A percentile compares a stretch with the other conserved stretches of the same genome.
These are phyloP conservation scores for Pyrus communis DNA, from an alignment of 306 rosid species.

Conservation along the genomic window DNA sequence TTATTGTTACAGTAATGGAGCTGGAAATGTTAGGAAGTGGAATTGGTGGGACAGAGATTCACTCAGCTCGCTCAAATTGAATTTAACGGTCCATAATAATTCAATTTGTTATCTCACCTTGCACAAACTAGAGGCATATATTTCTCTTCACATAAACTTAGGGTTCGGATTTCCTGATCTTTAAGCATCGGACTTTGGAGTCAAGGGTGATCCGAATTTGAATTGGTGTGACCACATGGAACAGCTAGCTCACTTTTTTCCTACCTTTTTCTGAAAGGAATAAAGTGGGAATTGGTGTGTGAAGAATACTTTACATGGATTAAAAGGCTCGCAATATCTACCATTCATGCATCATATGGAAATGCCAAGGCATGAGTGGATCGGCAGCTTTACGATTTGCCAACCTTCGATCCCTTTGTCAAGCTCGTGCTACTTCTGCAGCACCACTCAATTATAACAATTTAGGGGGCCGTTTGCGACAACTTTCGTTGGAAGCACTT, in stretches of 20 bases:
- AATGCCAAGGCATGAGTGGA: slow-evolving; percentile 17
- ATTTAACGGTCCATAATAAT: too few species aligned
- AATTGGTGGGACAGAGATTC: not conserved
- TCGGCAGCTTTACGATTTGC: slow-evolving; percentile 56
- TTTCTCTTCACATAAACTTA: too few species aligned
- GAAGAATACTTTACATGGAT: slow-evolving; percentile 29
- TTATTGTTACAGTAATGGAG: slow-evolving; percentile 2
- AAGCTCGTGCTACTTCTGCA: not conserved
- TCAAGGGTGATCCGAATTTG: not conserved
- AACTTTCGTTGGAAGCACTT: not conserved
- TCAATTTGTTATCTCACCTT: too few species aligned
- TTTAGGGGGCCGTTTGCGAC: not conserved
- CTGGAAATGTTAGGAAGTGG: slow-evolving; percentile 8
- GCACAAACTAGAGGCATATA: too few species aligned
- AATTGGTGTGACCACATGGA: not conserved
- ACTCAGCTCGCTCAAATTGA: too few species aligned
- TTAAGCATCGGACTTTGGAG: too few species aligned
- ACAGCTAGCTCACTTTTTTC: not conserved
- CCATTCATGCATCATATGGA: not conserved
- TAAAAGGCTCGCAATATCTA: slow-evolving; percentile 24
- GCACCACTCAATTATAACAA: not conserved
- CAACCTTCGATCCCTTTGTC: slow-evolving; percentile 13
- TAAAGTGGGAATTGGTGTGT: slow-evolving; percentile 7
- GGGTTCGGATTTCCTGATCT: too few species aligned
- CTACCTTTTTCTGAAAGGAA: not conserved